Conservation (phyloP, 1,139 yeast species). For the Pneumocystis sp. region DNA sequence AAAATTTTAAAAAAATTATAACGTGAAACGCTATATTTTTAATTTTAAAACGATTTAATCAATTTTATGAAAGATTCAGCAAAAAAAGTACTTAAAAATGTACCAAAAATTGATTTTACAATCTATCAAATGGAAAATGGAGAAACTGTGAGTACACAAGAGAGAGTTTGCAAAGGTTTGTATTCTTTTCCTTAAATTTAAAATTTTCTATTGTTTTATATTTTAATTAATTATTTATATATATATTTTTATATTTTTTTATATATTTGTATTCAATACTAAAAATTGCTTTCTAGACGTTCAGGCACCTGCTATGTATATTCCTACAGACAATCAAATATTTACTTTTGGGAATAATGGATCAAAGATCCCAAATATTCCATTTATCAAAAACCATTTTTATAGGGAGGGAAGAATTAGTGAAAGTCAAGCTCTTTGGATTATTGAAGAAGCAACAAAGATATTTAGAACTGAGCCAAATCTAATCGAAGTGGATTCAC, state of each 20-base stretch:
- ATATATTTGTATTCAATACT: not conserved
- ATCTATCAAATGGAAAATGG: constrained; percentile 60
- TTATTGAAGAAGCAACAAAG: constrained; percentile 53
- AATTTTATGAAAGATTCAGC: not conserved
- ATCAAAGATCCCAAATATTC: constrained; percentile 43
- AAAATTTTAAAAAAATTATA: not conserved
- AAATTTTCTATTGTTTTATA: not conserved
- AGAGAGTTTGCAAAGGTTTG: constrained; percentile 40
- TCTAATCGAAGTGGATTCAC: constrained; percentile 69
- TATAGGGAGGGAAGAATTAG: constrained; percentile 65
- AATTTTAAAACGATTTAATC: not conserved
- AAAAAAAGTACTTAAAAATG: not conserved
- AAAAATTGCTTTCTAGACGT: constrained; percentile 25
- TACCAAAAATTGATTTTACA: constrained; percentile 23
- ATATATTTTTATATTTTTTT: not conserved
- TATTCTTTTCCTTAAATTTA: too few relatives aligned
- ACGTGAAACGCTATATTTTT: not conserved
- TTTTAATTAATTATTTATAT: not conserved
- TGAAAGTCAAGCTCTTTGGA: constrained; percentile 56
- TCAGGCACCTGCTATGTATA: constrained; percentile 49
- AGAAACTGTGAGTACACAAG: constrained; percentile 44
- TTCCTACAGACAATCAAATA: constrained; percentile 48
- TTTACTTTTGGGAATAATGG: constrained; percentile 40
- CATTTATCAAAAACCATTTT: constrained; percentile 60
- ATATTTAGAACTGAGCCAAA: constrained; percentile 64